Percentiles rank a stretch among this genome's conserved stretches.
These are phyloP conservation scores for Bothriochloa decipiens DNA, from an alignment of 176 grass and related monocot genomes.

Conservation along the genomic window DNA sequence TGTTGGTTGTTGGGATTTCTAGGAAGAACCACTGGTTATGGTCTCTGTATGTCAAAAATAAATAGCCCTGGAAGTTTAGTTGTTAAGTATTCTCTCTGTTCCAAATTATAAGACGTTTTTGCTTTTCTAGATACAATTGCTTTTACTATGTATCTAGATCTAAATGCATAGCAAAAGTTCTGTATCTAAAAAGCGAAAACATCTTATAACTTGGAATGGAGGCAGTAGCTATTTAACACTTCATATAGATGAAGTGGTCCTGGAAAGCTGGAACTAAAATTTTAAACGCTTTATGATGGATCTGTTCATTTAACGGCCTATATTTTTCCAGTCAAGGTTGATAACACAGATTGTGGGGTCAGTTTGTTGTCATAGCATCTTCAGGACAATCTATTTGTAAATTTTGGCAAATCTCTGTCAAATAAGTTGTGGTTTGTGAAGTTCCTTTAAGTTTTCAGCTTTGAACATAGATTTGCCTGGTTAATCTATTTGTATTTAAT, in stretches of 20 bases:
- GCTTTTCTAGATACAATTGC: neutral
- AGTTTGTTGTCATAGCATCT: slow-evolving; percentile 21
- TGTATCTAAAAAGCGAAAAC: neutral
- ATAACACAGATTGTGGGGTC: neutral
- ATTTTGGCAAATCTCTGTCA: neutral
- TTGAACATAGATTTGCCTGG: neutral
- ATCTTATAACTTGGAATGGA: neutral
- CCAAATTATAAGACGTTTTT: neutral
- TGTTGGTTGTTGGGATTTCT: neutral
- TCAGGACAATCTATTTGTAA: slow-evolving; percentile 26
- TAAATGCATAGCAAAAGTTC: neutral
- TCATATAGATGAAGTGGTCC: neutral
- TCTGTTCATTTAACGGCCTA: neutral
- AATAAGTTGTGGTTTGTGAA: slow-evolving; percentile 11
- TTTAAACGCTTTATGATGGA: slow-evolving; percentile 16
- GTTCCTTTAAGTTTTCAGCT: slow-evolving; percentile 3
- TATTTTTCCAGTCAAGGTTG: slow-evolving; percentile 12
- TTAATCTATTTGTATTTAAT: slow-evolving; percentile 34
- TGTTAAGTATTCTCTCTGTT: neutral
- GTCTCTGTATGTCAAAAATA: neutral
- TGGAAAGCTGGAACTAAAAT: neutral
- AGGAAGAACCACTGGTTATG: neutral
- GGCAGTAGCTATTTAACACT: neutral
- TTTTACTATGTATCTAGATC: neutral
- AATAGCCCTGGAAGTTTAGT: neutral